Evolutionary conservation across 2,329 filamentous ascomycete species (phyloP), one percentile per base, ranked within the genome.

Genomic region (Botryotinia convoluta): DNA sequence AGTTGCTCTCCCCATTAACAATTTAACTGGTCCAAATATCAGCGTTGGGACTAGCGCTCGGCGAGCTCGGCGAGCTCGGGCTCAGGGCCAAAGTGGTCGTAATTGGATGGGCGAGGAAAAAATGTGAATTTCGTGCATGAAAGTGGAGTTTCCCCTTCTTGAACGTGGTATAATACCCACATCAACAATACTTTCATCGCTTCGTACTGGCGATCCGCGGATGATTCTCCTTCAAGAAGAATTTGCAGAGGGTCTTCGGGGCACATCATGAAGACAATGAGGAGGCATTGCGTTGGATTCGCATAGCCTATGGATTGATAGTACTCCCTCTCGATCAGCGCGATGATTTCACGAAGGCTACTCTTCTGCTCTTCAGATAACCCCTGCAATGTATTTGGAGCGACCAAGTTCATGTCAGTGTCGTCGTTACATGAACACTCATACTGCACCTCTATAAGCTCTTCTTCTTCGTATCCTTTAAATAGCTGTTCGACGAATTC

Each of bases 61-160:
- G 20, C 12, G 48, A 51, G 4, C 10, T n/a, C 10, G 48, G 3
- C 48, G 48, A 51, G 4, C 14, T 16, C 6, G 26, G 51, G n/a
- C 4, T 29, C 51, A 54, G n/a, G 51, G n/a, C n/a, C 51, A 54
- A 54, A 54, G 51, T 54, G 3, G n/a, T 54, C 6, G 51, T 54
- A 54, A 54, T 7, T 16, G 51, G 6, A 18, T 14, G n/a, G n/a
- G n/a, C 51, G 51, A n/a, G 12, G 12, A 6, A 51, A 4, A 2
- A 48, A 48, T 48, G 0, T 3, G 20, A 48, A 48, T 1, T 0
- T 22, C 45, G 45, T n/a, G n/a, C n/a, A n/a, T 26, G 45, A 48
- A 48, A 4, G 4, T 3, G 45, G 20, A 0, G 3, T 1, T 48
- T 4, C 22, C 0, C 1, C 1, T 4, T 22, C 8, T 10, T 1